A percentile compares a stretch with the other conserved stretches of the same genome.
These are phyloP conservation scores for Talaromyces nanjingensis DNA, from an alignment of 495 filamentous ascomycete species.

Conservation along the genomic window DNA sequence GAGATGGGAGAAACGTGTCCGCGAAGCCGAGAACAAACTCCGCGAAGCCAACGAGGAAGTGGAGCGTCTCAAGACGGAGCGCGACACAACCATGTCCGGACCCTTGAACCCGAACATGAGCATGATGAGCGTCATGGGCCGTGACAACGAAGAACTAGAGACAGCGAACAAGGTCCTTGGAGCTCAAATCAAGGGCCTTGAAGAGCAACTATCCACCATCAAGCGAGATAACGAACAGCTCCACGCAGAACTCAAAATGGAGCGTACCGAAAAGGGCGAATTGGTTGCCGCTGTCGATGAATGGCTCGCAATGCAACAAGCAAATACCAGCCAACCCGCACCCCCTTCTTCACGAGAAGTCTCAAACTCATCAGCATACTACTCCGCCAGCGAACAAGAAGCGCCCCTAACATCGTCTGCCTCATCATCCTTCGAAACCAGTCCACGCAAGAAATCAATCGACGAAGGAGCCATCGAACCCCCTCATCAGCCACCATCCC, in stretches of 20 bases:
- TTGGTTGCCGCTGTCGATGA: constrained; percentile 90
- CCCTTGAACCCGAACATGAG: constrained; percentile 41
- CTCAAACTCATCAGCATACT: constrained; percentile 8
- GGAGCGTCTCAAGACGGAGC: constrained; percentile 58
- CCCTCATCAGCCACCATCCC: constrained; percentile 3
- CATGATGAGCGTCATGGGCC: constrained; percentile 17
- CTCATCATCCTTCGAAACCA: background rate
- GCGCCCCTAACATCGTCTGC: background rate
- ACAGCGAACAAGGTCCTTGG: constrained; percentile 45
- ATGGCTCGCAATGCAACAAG: constrained; percentile 58
- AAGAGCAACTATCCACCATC: constrained; percentile 58
- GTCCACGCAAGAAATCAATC: background rate
- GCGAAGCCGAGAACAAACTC: constrained; percentile 64
- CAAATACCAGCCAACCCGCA: constrained; percentile 15
- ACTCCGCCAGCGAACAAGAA: constrained; percentile 3
- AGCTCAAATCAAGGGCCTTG: constrained; percentile 63
- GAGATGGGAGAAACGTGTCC: constrained; percentile 78
- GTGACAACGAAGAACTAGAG: constrained; percentile 45
- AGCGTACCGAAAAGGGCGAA: constrained; percentile 88
- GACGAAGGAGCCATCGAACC: background rate
- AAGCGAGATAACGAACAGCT: constrained; percentile 60
- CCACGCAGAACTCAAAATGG: constrained; percentile 55
- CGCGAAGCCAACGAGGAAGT: constrained; percentile 62
- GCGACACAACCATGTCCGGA: constrained; percentile 58
- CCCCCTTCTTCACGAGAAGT: constrained; percentile 1